phyloP scores from a whole-genome alignment of 2,329 filamentous ascomycete genomes.

The Botrytis deweyae region DNA sequence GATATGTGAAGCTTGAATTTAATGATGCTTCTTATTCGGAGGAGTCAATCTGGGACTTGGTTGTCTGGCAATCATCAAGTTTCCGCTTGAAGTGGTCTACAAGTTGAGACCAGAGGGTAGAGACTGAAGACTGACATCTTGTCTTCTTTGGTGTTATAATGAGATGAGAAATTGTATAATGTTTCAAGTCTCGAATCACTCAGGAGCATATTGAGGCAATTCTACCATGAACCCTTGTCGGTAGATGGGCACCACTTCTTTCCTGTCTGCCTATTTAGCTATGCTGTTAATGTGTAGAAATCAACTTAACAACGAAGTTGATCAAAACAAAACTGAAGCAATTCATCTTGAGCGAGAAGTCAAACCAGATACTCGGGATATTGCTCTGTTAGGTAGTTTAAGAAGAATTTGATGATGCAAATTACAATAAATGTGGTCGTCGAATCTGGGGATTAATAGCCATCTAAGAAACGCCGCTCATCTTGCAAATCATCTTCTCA shows the following conservation, averaged over 20 bases:
- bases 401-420: not conserved
- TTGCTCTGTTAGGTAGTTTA: not conserved
- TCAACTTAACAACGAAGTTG: not conserved
- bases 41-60: not conserved
- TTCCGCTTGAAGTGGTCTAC: not conserved
- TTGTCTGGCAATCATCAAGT: not conserved
- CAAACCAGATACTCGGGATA: not conserved
- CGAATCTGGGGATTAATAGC: not conserved
- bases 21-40: not conserved
- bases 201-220: not conserved
- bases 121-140: not conserved
- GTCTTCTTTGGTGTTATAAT: not conserved
- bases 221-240: not conserved
- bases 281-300: not conserved
- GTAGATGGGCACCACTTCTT: not conserved
- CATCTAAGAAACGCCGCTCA: not conserved
- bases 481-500: not conserved
- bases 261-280: not conserved
- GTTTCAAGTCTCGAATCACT: fast-evolving
- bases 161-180: not conserved
- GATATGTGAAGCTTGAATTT: not conserved
- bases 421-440: not conserved
- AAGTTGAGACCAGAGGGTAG: not conserved
- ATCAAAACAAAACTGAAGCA: not conserved
- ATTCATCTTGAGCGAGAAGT: not conserved